These are phyloP conservation scores for Capronia epimyces DNA, from an alignment of 2,329 filamentous ascomycete species.

Conservation along the genomic window DNA sequence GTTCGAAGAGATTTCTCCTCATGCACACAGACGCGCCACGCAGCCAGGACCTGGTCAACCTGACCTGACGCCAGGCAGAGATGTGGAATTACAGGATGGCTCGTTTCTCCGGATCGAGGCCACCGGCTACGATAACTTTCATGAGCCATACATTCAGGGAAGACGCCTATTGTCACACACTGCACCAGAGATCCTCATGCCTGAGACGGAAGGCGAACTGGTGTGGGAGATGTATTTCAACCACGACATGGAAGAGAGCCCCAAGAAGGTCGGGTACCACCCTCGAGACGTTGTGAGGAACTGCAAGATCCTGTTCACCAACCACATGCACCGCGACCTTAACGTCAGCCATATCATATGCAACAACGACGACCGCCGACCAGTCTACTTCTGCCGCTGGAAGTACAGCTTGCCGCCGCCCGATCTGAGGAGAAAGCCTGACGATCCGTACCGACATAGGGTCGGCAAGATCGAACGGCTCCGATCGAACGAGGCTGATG, in stretches of 20 bases:
- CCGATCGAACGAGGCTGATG: neutral
- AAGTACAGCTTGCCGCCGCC: neutral
- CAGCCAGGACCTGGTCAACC: neutral
- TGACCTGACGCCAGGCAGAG: neutral
- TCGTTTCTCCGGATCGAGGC: slow-evolving; percentile 40
- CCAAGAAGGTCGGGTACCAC: slow-evolving; percentile 32
- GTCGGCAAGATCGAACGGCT: slow-evolving; percentile 6
- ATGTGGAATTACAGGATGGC: slow-evolving; percentile 36
- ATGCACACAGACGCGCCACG: neutral
- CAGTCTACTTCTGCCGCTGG: slow-evolving; percentile 15
- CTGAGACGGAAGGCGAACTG: slow-evolving; percentile 42
- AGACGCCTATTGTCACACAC: slow-evolving; percentile 34
- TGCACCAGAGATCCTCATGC: slow-evolving; percentile 35
- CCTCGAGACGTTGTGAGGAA: slow-evolving; percentile 36
- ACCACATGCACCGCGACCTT: slow-evolving; percentile 43
- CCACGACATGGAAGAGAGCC: neutral
- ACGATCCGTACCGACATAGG: neutral
- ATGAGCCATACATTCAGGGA: slow-evolving; percentile 36
- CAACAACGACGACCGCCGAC: slow-evolving; percentile 18
- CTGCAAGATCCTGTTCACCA: slow-evolving; percentile 51
- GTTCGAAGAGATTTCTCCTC: too few relatives aligned
- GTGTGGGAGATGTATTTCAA: slow-evolving; percentile 33
- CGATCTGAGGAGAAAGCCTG: neutral
- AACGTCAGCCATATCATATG: slow-evolving; percentile 30
- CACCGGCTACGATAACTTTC: slow-evolving; percentile 32